Percentiles rank a stretch among this genome's conserved stretches.
Conservation (phyloP, 768 basidiomycete species). For the Termitomyces sp. region DNA sequence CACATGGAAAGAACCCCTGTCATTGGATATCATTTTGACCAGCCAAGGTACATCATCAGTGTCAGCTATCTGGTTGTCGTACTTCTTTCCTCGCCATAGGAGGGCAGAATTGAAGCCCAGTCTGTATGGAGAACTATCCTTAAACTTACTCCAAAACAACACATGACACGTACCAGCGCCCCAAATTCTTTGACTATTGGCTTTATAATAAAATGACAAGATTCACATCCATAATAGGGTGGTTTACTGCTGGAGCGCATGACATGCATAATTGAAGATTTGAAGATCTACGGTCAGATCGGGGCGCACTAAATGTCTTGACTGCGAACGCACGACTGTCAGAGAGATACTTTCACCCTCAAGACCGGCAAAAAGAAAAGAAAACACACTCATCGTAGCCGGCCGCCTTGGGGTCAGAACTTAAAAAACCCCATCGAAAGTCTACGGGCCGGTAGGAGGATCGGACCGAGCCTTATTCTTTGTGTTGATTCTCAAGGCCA, state of each 20-base stretch:
- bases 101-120: not conserved
- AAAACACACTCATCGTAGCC: too few species aligned
- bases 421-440: not conserved
- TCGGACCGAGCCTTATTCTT: not conserved
- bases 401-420: too few species aligned
- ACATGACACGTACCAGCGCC: too few species aligned
- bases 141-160: too few species aligned
- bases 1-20: slow-evolving; percentile 3
- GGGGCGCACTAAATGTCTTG: not conserved
- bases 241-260: not conserved
- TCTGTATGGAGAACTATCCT: not conserved
- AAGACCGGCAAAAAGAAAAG: not conserved
- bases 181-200: too few species aligned
- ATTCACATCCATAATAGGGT: too few species aligned
- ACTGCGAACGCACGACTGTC: not conserved
- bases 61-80: not conserved
- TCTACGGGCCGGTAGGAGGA: not conserved
- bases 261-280: not conserved
- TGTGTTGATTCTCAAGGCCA: not conserved
- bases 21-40: slow-evolving; percentile 5
- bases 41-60: not conserved
- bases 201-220: too few species aligned
- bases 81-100: not conserved
- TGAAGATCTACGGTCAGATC: not conserved
- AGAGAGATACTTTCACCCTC: not conserved